Percentiles rank a stretch among this genome's conserved stretches.
Evolutionary conservation across 441 rosid genomes (phyloP).

Genomic region (Syzygium malaccense): DNA sequence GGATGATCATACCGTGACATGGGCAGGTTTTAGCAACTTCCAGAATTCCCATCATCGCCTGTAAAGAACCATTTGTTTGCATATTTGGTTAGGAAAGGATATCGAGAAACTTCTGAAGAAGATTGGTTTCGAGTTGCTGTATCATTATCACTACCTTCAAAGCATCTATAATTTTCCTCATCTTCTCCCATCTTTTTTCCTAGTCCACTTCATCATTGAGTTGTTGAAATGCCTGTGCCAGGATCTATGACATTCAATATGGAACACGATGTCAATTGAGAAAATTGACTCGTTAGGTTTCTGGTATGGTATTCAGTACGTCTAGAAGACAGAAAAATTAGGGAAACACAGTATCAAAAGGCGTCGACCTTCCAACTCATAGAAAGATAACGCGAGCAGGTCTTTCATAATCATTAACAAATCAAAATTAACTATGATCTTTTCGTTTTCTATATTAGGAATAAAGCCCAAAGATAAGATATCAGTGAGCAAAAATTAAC

Average conservation of each 20-base stretch:
- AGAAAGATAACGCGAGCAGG: too few species aligned
- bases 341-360: too few species aligned
- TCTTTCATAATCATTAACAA: too few species aligned
- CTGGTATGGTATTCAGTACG: neutral
- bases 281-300: neutral
- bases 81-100: neutral
- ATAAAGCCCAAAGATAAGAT: too few species aligned
- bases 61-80: neutral
- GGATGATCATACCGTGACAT: conserved; percentile 19
- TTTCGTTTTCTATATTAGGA: too few species aligned
- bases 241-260: conserved; percentile 21
- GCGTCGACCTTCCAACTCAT: too few species aligned
- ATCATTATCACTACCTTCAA: conserved; percentile 20
- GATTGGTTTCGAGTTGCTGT: too few species aligned
- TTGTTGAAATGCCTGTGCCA: conserved; percentile 35
- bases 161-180: conserved; percentile 9
- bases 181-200: conserved; percentile 19
- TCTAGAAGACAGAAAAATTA: neutral
- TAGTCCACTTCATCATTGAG: conserved; percentile 37
- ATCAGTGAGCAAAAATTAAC: too few species aligned
- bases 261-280: neutral
- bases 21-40: conserved; percentile 31
- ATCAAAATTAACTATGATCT: too few species aligned
- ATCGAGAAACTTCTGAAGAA: neutral
- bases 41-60: conserved; percentile 37